A percentile compares a stretch with the other conserved stretches of the same genome.
These are phyloP conservation scores for Plectosphaerella sp. DNA, from an alignment of 2,329 filamentous ascomycete genomes.

Conservation along the genomic window DNA sequence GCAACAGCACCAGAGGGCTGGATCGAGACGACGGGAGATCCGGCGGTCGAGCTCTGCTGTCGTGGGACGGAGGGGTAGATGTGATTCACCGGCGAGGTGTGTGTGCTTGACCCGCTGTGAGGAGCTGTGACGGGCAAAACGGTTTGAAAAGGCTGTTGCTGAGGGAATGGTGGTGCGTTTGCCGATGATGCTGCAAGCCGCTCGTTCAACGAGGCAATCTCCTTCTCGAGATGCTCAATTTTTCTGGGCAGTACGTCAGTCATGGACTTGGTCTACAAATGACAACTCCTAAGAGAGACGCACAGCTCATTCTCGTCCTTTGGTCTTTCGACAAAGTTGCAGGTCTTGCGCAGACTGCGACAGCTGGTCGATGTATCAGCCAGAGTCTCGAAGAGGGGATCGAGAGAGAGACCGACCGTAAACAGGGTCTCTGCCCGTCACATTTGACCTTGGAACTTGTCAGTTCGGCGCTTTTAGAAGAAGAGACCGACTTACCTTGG, in stretches of 20 bases:
- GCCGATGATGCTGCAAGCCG: conserved; percentile 1
- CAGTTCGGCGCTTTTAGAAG: background rate
- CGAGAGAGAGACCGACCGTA: conserved; percentile 10
- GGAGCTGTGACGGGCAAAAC: background rate
- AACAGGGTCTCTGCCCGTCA: conserved; percentile 18
- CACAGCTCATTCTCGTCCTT: conserved; percentile 16
- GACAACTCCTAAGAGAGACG: background rate
- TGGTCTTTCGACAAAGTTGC: conserved; percentile 16
- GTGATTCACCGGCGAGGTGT: background rate
- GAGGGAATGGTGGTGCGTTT: background rate
- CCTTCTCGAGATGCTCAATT: conserved; percentile 7
- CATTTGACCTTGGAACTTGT: conserved; percentile 14
- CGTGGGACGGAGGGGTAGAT: background rate
- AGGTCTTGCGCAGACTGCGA: conserved; percentile 13
- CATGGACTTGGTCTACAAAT: background rate
- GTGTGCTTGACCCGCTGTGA: background rate
- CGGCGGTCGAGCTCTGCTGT: background rate
- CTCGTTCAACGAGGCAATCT: conserved; percentile 8
- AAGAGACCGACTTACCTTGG: conserved; percentile 13
- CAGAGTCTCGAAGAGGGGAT: background rate
- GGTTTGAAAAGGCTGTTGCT: background rate
- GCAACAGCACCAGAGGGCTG: background rate
- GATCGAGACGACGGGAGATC: background rate
- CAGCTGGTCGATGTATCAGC: conserved; percentile 12
- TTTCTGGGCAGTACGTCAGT: background rate